phyloP scores from a whole-genome alignment of 2,329 filamentous ascomycete genomes.

The Aspergillus udagawae region DNA sequence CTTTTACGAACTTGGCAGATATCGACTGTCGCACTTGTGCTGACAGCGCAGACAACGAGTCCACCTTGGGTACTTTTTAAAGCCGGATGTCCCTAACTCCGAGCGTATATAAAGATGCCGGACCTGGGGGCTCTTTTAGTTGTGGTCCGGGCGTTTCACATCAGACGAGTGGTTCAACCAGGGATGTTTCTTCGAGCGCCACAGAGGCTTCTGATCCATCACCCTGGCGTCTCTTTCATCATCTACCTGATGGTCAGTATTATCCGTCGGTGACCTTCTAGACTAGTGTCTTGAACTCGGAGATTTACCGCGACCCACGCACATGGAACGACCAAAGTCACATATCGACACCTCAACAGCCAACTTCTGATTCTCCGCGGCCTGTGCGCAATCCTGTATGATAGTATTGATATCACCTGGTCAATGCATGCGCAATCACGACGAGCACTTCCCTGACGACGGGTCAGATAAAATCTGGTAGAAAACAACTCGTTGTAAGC shows the following conservation, averaged over 20 bases:
- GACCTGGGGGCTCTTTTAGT: constrained; percentile 2
- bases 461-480: constrained; percentile 2
- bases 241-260: not conserved
- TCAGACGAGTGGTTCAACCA: not conserved
- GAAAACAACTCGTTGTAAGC: not conserved
- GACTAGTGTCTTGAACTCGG: not conserved
- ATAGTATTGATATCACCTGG: constrained; percentile 6
- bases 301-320: constrained; percentile 19
- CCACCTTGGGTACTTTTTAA: constrained; percentile 4
- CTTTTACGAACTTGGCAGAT: not conserved
- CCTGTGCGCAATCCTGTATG: constrained; percentile 10
- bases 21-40: constrained; percentile 2
- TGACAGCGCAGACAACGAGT: not conserved
- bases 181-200: not conserved
- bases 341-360: constrained; percentile 9
- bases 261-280: constrained; percentile 3
- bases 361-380: constrained; percentile 6
- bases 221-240: not conserved
- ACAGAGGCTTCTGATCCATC: not conserved
- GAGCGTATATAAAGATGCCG: constrained; percentile 6
- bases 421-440: constrained; percentile 9
- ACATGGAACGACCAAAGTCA: constrained; percentile 20
- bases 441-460: constrained; percentile 9
- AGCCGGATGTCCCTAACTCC: constrained; percentile 10
- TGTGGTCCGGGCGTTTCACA: not conserved